Conservation (phyloP, 495 filamentous ascomycete species). For the Annulohypoxylon stygium region DNA sequence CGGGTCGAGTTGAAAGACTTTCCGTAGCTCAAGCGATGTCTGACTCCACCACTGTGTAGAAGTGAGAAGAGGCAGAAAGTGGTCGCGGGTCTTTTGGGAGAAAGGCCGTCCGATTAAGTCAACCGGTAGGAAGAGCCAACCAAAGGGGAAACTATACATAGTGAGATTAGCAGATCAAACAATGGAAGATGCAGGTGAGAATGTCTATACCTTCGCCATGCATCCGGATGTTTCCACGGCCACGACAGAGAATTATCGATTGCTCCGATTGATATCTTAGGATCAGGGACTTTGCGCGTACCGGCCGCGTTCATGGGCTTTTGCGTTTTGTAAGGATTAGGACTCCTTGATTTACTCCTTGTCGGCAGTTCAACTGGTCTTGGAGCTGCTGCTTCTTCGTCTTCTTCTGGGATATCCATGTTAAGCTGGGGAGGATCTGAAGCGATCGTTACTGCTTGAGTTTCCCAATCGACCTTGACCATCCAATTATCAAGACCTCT, state of each 20-base stretch:
- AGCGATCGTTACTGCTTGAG: slow-evolving; percentile 83
- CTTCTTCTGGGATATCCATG: slow-evolving; percentile 59
- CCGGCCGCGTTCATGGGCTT: slow-evolving; percentile 85
- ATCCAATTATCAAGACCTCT: slow-evolving; percentile 99
- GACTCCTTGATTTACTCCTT: slow-evolving; percentile 57
- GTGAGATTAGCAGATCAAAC: slow-evolving; percentile 34
- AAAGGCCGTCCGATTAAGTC: slow-evolving; percentile 97
- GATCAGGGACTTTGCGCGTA: slow-evolving; percentile 63
- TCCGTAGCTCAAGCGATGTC: slow-evolving; percentile 85
- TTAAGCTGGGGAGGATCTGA: slow-evolving; percentile 83
- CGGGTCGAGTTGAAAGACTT: slow-evolving; percentile 87
- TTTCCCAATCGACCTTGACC: slow-evolving; percentile 92
- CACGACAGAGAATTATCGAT: slow-evolving; percentile 99
- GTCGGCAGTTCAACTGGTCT: slow-evolving; percentile 69
- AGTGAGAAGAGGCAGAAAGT: slow-evolving; percentile 93
- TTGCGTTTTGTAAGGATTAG: slow-evolving; percentile 79
- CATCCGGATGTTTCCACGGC: slow-evolving; percentile 99
- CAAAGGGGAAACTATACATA: slow-evolving; percentile 85
- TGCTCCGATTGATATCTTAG: slow-evolving; percentile 83
- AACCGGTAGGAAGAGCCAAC: slow-evolving; percentile 97
- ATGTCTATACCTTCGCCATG: slow-evolving; percentile 70
- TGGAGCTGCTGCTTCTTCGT: slow-evolving; percentile 58
- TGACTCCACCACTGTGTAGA: slow-evolving; percentile 97
- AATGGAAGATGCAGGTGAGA: not conserved
- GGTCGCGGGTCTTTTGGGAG: slow-evolving; percentile 88